A percentile compares a stretch with the other conserved stretches of the same genome.
These are phyloP conservation scores for Euptelea pleiosperma DNA, from an alignment of 164 flowering plant genomes.

Conservation along the genomic window DNA sequence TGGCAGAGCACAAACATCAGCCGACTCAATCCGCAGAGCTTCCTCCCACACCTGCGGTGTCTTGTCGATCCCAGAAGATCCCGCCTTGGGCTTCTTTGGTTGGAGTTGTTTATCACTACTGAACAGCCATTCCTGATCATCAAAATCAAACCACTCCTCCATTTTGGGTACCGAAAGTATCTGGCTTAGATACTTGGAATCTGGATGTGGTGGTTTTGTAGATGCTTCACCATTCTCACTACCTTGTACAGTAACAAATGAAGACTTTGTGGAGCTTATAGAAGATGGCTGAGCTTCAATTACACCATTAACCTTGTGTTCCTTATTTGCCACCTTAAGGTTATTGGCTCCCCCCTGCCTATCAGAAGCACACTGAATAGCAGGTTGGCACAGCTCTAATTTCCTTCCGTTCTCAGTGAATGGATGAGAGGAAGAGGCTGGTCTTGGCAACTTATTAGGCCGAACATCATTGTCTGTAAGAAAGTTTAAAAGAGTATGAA, in stretches of 20 bases:
- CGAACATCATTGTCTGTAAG: constrained; percentile 45
- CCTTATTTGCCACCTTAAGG: constrained; percentile 36
- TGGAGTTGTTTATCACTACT: constrained; percentile 12
- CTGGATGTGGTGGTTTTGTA: constrained; percentile 67
- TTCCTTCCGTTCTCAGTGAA: constrained; percentile 43
- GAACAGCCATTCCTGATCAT: constrained; percentile 72
- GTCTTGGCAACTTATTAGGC: constrained; percentile 51
- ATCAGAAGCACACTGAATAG: constrained; percentile 22
- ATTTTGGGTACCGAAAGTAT: constrained; percentile 56
- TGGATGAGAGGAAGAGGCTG: constrained; percentile 31
- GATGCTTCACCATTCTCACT: constrained; percentile 37
- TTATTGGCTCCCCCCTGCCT: constrained; percentile 27
- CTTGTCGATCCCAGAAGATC: constrained; percentile 24
- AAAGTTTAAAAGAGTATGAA: constrained; percentile 13
- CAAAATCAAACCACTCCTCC: constrained; percentile 54
- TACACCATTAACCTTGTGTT: constrained; percentile 46
- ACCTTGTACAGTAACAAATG: constrained; percentile 17
- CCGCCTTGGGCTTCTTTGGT: constrained; percentile 30
- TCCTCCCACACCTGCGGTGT: constrained; percentile 62
- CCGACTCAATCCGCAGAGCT: constrained; percentile 51
- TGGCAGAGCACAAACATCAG: constrained; percentile 70
- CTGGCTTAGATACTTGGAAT: constrained; percentile 48
- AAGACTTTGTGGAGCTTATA: constrained; percentile 14
- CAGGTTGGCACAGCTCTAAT: constrained; percentile 33
- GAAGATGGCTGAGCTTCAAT: constrained; percentile 32